Percentiles rank a stretch among this genome's conserved stretches.
Evolutionary conservation across 176 grass and related monocot genomes (phyloP).

Genomic region (Lolium multiflorum): DNA sequence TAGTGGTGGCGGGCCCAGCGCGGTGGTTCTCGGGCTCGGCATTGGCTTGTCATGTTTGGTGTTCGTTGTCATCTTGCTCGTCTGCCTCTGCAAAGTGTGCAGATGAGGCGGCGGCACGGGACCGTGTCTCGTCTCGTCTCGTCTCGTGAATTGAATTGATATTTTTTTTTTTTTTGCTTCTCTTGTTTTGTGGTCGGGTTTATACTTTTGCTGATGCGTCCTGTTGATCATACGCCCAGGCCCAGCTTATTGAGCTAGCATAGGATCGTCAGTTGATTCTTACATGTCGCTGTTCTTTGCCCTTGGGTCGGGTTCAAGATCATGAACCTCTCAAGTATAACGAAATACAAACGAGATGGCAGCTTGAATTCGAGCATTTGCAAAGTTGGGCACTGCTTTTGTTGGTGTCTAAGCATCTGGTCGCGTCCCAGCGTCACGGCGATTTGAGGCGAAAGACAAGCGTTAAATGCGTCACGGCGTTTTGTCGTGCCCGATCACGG

Average conservation of each 20-base stretch:
- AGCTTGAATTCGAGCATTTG: background rate
- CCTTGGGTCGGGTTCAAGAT: background rate
- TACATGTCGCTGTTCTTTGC: no score
- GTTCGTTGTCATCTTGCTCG: conserved; percentile 80
- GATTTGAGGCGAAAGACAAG: no score
- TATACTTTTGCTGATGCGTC: background rate
- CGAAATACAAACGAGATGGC: conserved; percentile 20
- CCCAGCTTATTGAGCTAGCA: conserved; percentile 27
- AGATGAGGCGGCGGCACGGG: conserved; percentile 50
- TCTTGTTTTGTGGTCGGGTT: conserved; percentile 7
- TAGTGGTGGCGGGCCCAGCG: conserved; percentile 66
- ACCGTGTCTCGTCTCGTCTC: background rate
- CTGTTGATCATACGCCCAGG: background rate
- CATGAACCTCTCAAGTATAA: background rate
- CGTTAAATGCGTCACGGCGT: no score
- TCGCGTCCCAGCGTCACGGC: no score
- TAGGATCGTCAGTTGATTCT: conserved; percentile 43
- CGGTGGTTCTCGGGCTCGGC: conserved; percentile 83
- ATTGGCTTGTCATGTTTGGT: conserved; percentile 89
- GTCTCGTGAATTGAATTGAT: no score
- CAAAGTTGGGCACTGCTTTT: background rate
- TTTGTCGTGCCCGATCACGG: no score
- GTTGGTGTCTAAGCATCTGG: no score
- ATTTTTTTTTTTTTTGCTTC: conserved; percentile 1
- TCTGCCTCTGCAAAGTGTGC: conserved; percentile 95